Percentiles rank a stretch among this genome's conserved stretches.
These are phyloP conservation scores for Phytomonas sp. DNA, from an alignment of 208 protist genomes.

Conservation along the genomic window DNA sequence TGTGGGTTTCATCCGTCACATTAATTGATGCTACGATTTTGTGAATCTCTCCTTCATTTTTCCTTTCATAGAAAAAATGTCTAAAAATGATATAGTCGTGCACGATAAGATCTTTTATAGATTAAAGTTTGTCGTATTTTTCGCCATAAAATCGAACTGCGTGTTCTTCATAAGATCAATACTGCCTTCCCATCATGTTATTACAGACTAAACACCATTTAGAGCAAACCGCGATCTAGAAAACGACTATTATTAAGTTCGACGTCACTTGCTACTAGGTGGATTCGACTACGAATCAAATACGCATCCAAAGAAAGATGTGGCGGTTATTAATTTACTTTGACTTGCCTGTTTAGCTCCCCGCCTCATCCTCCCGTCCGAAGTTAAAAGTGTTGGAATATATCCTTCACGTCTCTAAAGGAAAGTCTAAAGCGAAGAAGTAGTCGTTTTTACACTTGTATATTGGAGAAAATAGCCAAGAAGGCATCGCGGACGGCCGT, in stretches of 20 bases:
- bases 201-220: not conserved
- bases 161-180: not conserved
- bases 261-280: not conserved
- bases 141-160: not conserved
- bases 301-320: not conserved
- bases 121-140: not conserved
- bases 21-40: not conserved
- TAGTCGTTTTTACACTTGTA: not conserved
- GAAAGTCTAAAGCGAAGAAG: slow-evolving; percentile 4
- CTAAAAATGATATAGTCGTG: not conserved
- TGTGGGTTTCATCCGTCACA: not conserved
- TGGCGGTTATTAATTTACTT: not conserved
- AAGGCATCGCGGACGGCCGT: slow-evolving; percentile 20
- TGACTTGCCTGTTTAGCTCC: not conserved
- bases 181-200: not conserved
- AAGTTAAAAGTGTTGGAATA: not conserved
- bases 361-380: too few species aligned
- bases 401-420: not conserved
- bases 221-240: not conserved
- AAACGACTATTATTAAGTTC: not conserved
- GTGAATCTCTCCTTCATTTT: not conserved
- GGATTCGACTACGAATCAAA: not conserved
- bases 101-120: not conserved
- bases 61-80: not conserved
- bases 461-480: slow-evolving; percentile 8